Evolutionary conservation across 371 early-diverging fungal genomes (phyloP), one percentile per base, ranked within the genome.

Genomic region (Agmasoma carcini): DNA sequence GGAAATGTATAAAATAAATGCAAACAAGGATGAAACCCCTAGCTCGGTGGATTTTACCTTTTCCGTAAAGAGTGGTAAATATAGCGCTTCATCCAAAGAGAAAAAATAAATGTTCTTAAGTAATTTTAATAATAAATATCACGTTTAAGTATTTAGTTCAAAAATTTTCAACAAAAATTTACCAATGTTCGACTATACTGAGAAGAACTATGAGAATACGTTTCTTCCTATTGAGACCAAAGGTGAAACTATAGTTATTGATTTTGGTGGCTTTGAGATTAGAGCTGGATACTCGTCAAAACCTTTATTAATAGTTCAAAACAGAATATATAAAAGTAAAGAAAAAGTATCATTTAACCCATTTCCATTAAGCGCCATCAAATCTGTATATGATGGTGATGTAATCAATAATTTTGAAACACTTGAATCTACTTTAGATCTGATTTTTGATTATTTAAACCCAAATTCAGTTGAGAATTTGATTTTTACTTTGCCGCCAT

Each of bases 371-470:
- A 29, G 54, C 12, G 52, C 37, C 1, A 23, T 54, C 1, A 70
- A 65, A 25, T 56, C 41, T 6, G 74, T 74, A 71, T 76, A 68
- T 69, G 66, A 70, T 49, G 65, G 66, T 12, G 64, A 70, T 39
- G 63, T 71, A 34, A 55, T 74, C 14, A 48, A 58, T 9, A 70
- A 72, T 38, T 72, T 65, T 44, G 70, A 74, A 9, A 54, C 62
- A 19, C 45, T 72, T 22, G 69, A 71, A 57, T 31, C 54, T 12
- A 70, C 66, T 26, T 49, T 76, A 36, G 53, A 71, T 40, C 33
- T 52, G 29, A 44, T 71, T 33, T 40, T 76, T 9, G 44, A 55
- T 33, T 60, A 72, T 52, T 22, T 75, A 40, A 34, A 61, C 22
- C 50, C 30, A 17, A 47, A 47, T 7, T 17, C 5, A 3, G 11